phyloP scores from a whole-genome alignment of 2,329 filamentous ascomycete genomes.

The Pseudogymnoascus sp. region DNA sequence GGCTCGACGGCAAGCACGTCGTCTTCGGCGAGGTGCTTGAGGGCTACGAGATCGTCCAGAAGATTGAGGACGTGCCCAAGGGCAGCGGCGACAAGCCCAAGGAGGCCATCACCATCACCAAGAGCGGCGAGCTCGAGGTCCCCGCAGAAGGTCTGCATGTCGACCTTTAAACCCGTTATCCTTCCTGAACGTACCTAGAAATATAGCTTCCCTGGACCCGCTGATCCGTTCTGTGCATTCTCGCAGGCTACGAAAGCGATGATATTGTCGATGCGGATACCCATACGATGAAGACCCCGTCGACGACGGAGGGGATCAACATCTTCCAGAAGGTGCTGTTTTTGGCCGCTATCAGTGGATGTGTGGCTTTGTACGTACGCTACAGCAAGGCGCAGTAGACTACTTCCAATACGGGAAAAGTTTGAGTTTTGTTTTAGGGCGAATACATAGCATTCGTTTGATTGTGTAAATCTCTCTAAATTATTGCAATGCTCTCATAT shows the following conservation, averaged over 20 bases:
- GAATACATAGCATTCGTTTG: background rate
- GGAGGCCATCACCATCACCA: conserved; percentile 65
- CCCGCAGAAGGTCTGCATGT: conserved; percentile 88
- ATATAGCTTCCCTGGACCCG: conserved; percentile 20
- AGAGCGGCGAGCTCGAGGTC: conserved; percentile 77
- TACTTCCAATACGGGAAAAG: background rate
- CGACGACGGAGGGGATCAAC: conserved; percentile 31
- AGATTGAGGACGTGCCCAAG: conserved; percentile 68
- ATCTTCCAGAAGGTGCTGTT: conserved; percentile 44
- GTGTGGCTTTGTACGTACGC: background rate
- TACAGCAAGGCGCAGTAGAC: conserved; percentile 6
- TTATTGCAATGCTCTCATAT: background rate
- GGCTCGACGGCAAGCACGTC: conserved; percentile 78
- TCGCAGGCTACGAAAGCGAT: conserved; percentile 25
- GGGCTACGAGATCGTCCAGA: conserved; percentile 72
- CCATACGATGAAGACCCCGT: conserved; percentile 16
- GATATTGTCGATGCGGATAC: conserved; percentile 25
- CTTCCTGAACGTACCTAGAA: conserved; percentile 14
- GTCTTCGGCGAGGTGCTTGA: conserved; percentile 86
- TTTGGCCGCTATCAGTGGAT: conserved; percentile 33
- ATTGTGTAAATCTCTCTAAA: background rate
- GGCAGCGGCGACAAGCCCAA: conserved; percentile 59
- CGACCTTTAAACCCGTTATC: conserved; percentile 61
- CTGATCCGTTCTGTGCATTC: conserved; percentile 25
- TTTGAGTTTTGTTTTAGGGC: background rate